A percentile compares a stretch with the other conserved stretches of the same genome.
Evolutionary conservation across 768 basidiomycete genomes (phyloP).

Genomic region (Chiua virens): DNA sequence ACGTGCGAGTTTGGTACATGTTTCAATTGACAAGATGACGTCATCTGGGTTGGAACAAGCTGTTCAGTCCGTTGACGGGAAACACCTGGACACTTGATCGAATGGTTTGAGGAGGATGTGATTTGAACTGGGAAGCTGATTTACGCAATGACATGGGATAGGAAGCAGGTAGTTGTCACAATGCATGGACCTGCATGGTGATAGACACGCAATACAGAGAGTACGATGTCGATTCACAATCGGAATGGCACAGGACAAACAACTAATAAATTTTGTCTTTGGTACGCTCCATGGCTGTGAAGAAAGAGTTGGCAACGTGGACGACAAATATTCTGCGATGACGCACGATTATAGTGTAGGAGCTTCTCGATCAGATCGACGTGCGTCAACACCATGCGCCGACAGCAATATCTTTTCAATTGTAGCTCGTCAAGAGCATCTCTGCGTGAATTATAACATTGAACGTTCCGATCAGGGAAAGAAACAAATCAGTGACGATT

Average conservation of each 20-base stretch:
- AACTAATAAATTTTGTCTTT: slow-evolving; percentile 28
- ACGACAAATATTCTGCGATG: slow-evolving; percentile 24
- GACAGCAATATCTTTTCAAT: slow-evolving; percentile 92
- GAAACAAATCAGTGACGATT: neutral
- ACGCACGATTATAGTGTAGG: slow-evolving; percentile 88
- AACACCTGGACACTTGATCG: too few species aligned
- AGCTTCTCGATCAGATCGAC: slow-evolving; percentile 98
- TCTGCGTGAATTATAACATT: slow-evolving; percentile 38
- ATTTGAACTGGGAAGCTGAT: neutral
- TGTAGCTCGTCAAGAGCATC: slow-evolving; percentile 89
- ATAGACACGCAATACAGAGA: neutral
- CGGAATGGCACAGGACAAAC: neutral
- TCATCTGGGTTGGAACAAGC: slow-evolving; percentile 1
- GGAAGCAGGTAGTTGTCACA: neutral
- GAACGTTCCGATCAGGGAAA: neutral
- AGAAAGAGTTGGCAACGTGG: neutral
- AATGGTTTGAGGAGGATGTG: too few species aligned
- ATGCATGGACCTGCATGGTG: too few species aligned
- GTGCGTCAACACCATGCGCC: slow-evolving; percentile 96
- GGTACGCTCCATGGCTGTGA: slow-evolving; percentile 33
- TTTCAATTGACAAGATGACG: slow-evolving; percentile 5
- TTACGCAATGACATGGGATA: too few species aligned
- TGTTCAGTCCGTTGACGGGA: neutral
- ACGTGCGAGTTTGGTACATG: slow-evolving; percentile 1
- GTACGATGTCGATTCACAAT: neutral